phyloP scores from a whole-genome alignment of 768 basidiomycete species.

The Tricholoma terreum region DNA sequence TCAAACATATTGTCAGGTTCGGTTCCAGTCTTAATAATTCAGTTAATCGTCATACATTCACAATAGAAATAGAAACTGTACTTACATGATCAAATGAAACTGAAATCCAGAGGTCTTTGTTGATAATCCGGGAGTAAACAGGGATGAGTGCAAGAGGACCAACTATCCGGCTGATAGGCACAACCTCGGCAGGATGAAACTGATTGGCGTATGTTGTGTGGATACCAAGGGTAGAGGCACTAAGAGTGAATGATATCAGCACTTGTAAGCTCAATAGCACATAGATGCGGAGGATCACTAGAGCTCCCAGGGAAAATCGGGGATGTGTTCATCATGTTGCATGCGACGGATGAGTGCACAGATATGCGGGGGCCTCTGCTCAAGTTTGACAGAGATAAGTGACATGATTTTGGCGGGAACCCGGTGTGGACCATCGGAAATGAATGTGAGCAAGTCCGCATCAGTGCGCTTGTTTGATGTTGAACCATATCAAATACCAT shows the following conservation, averaged over 20 bases:
- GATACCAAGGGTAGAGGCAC: slow-evolving; percentile 1
- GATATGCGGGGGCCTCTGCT: no score
- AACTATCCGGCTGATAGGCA: neutral
- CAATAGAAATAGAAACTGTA: neutral
- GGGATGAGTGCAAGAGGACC: neutral
- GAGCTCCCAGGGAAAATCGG: no score
- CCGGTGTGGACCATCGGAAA: neutral
- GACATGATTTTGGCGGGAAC: no score
- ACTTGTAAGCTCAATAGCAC: neutral
- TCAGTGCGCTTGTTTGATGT: neutral
- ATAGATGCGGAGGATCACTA: neutral
- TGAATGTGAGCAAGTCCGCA: neutral
- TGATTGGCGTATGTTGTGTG: neutral
- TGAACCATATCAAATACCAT: slow-evolving; percentile 2
- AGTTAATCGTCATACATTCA: neutral
- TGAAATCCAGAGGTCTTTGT: neutral
- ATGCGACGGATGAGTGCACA: no score
- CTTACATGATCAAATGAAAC: slow-evolving; percentile 6
- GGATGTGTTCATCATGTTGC: no score
- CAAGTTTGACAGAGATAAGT: no score
- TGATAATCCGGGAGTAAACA: neutral
- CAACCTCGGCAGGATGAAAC: neutral
- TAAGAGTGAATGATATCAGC: neutral
- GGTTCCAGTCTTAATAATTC: neutral
- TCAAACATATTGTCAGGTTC: neutral